phyloP scores from a whole-genome alignment of 1,284 basidiomycete species.

The Pyrrhoderma noxium region DNA sequence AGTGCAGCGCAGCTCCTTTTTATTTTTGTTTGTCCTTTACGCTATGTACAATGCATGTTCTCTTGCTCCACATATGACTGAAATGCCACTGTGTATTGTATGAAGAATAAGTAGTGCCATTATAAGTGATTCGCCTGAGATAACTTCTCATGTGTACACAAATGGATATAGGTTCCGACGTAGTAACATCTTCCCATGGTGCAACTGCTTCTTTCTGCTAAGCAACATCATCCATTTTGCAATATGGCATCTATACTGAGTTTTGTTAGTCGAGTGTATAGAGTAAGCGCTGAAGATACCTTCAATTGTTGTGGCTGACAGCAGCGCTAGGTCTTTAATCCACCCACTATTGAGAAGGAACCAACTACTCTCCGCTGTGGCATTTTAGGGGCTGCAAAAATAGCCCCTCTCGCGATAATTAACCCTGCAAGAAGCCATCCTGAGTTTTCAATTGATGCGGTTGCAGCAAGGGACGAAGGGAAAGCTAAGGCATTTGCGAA shows the following conservation, averaged over 20 bases:
- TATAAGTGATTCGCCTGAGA: too few relatives aligned
- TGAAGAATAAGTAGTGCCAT: neutral
- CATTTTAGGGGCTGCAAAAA: slow-evolving; percentile 28
- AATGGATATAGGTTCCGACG: too few relatives aligned
- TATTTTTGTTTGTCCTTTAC: neutral
- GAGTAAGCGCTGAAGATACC: neutral
- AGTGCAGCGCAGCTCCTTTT: slow-evolving; percentile 6
- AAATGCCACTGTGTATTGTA: slow-evolving; percentile 3
- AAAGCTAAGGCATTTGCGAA: slow-evolving; percentile 26
- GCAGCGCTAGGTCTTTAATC: slow-evolving; percentile 9
- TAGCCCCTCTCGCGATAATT: slow-evolving; percentile 27
- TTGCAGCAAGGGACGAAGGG: slow-evolving; percentile 27
- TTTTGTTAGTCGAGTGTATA: neutral
- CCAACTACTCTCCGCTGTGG: slow-evolving; percentile 24
- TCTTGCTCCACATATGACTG: neutral
- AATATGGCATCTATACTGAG: slow-evolving; percentile 9
- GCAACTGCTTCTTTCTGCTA: neutral
- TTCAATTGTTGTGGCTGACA: neutral
- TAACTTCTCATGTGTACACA: too few relatives aligned
- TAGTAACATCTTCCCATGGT: neutral
- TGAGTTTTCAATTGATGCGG: slow-evolving; percentile 24
- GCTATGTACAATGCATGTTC: neutral
- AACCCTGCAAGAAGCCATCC: slow-evolving; percentile 24
- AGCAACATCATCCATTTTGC: too few relatives aligned
- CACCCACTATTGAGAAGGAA: slow-evolving; percentile 5